phyloP scores from a whole-genome alignment of 495 filamentous ascomycete species.

The Penicillium cosmopolitanum region DNA sequence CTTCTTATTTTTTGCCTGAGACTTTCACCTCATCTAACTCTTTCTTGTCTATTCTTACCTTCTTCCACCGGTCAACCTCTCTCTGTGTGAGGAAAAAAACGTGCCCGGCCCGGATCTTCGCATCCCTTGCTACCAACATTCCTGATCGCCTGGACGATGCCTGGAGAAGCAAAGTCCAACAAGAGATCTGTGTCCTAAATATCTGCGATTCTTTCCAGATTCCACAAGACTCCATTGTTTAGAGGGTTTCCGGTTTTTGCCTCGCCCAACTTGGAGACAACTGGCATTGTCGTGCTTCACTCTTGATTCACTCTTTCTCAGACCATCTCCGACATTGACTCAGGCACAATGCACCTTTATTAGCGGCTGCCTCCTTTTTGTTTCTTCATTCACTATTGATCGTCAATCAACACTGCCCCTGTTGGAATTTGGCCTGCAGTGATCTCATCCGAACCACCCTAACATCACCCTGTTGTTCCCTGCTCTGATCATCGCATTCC shows the following conservation, averaged over 20 bases:
- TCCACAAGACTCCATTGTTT: constrained; percentile 10
- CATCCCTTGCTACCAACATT: constrained; percentile 24
- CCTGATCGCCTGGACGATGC: constrained; percentile 27
- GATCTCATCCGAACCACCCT: constrained; percentile 14
- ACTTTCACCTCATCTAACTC: not conserved
- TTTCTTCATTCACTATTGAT: not conserved
- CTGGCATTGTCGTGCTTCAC: not conserved
- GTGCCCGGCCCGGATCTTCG: constrained; percentile 1
- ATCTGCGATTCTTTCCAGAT: constrained; percentile 11
- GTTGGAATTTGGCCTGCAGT: constrained; percentile 6
- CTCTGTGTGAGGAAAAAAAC: constrained; percentile 5
- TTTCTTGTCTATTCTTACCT: not conserved
- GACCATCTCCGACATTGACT: not conserved
- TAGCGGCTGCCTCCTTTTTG: not conserved
- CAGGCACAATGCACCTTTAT: constrained; percentile 1
- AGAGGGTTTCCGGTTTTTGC: constrained; percentile 8
- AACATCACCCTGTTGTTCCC: not conserved
- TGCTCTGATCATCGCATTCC: constrained; percentile 12
- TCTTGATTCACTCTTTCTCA: constrained; percentile 1
- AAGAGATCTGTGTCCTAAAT: constrained; percentile 9
- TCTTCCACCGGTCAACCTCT: not conserved
- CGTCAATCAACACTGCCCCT: not conserved
- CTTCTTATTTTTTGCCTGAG: not conserved
- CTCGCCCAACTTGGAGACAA: not conserved
- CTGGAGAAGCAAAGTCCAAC: constrained; percentile 16